A percentile compares a stretch with the other conserved stretches of the same genome.
Conservation (phyloP, 2,329 filamentous ascomycete genomes). For the Tolypocladium inflatum region DNA sequence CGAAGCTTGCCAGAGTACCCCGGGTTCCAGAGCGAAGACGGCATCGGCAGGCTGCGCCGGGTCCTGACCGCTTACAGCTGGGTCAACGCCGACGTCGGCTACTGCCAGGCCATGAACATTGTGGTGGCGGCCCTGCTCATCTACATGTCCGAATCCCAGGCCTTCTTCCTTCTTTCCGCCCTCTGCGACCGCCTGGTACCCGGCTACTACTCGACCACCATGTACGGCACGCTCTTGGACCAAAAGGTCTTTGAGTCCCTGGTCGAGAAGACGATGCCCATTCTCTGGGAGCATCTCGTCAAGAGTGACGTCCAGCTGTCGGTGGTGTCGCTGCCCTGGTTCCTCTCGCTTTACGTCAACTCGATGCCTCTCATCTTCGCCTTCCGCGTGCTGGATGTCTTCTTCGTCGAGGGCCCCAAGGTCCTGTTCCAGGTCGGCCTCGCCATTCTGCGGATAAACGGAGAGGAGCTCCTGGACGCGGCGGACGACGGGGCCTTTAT, state of each 20-base stretch:
- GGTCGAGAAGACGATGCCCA: constrained; percentile 98
- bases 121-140: constrained; percentile 96
- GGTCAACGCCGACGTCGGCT: constrained; percentile 91
- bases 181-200: constrained; percentile 89
- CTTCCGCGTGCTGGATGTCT: constrained; percentile 92
- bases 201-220: constrained; percentile 96
- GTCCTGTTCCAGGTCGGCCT: constrained; percentile 94
- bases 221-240: constrained; percentile 96
- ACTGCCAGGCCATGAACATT: constrained; percentile 99
- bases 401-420: constrained; percentile 96
- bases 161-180: constrained; percentile 86
- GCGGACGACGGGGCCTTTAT: constrained; percentile 95
- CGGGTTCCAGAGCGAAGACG: constrained; percentile 92
- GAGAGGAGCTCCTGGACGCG: constrained; percentile 88
- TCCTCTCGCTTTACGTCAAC: constrained; percentile 96
- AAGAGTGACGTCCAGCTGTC: constrained; percentile 96
- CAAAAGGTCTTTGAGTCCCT: constrained; percentile 96
- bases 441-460: constrained; percentile 94
- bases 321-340: constrained; percentile 95
- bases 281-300: constrained; percentile 95
- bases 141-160: constrained; percentile 94
- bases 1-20: constrained; percentile 94
- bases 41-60: constrained; percentile 78
- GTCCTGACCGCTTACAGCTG: constrained; percentile 97
- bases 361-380: constrained; percentile 98